Evolutionary conservation across 768 basidiomycete species (phyloP), one percentile per base, ranked within the genome.

Genomic region (Phaeolepiota aurea): DNA sequence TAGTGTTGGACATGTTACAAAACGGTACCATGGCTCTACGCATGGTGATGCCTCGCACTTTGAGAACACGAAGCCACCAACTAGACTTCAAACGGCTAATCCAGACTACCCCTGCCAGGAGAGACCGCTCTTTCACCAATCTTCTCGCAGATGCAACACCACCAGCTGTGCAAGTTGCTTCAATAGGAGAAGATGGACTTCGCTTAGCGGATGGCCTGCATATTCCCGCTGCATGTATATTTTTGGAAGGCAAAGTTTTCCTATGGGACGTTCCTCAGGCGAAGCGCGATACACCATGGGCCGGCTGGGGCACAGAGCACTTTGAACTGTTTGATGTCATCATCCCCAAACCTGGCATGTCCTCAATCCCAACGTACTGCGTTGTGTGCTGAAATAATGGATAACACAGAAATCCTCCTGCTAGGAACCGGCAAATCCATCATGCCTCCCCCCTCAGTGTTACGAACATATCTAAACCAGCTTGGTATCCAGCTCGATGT

Each of bases 401-500:
- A n/a, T n/a, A n/a, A n/a, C n/a, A 4, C 44, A 97, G 94, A 99
- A 56, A 88, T 99, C 28, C 61, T 98, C 20, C 58, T 98, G 1
- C 65, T 99, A 11, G 94, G 94, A 0, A 96, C 94, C 1, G 94
- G 94, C 0, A 71, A 69, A 47, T 71, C 69, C 4, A 71, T 83
- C 15, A 62, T 79, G 3, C 81, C 82, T 38, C 78, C 85, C 1
- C 92, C 93, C 5, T 69, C 75, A 2, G 58, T 59, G 20, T 53
- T 97, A 11, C 70, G 82, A 22, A 65, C 74, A 32, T 76, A 87
- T 58, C 54, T 97, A 28, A 84, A 70, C 45, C 63, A 72, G 32
- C 56, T 89, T 33, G 94, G 93, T 12, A 85, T 96, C 38, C 88
- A 89, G 53, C 62, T 90, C 37, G 93, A 98, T 50, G 72, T 89